These are phyloP conservation scores for Aspergillus sp. DNA, from an alignment of 2,329 filamentous ascomycete species.

Conservation along the genomic window DNA sequence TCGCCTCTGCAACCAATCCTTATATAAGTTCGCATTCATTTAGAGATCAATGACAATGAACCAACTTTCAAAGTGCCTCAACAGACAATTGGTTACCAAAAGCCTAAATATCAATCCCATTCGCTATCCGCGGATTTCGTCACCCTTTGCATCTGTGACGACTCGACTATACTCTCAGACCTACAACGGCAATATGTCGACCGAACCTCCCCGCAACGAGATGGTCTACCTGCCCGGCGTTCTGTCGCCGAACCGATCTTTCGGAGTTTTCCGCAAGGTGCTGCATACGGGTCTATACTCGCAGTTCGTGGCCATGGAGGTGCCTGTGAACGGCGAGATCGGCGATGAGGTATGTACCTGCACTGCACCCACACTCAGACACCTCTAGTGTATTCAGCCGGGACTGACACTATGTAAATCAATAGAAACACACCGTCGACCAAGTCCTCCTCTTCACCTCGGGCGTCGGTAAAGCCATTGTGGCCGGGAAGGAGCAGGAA, in stretches of 20 bases:
- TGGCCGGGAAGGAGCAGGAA: constrained; percentile 58
- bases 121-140: neutral
- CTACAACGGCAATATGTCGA: constrained; percentile 13
- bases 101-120: neutral
- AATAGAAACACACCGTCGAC: constrained; percentile 57
- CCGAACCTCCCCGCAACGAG: constrained; percentile 48
- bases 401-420: neutral
- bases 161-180: neutral
- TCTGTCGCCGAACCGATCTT: constrained; percentile 56
- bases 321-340: constrained; percentile 63
- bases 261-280: constrained; percentile 62
- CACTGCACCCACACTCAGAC: neutral
- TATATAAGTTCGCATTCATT: neutral
- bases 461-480: constrained; percentile 57
- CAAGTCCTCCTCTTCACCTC: constrained; percentile 65
- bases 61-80: neutral
- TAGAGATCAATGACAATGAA: neutral
- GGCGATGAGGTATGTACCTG: constrained; percentile 57
- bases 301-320: constrained; percentile 65
- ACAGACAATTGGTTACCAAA: neutral
- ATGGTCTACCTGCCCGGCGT: constrained; percentile 63
- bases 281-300: constrained; percentile 63
- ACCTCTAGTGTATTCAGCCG: neutral
- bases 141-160: too few species aligned
- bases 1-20: neutral